Base-by-base conservation (phyloP, 2,329 filamentous ascomycete species). In the Cladosporium sp. region DNA sequence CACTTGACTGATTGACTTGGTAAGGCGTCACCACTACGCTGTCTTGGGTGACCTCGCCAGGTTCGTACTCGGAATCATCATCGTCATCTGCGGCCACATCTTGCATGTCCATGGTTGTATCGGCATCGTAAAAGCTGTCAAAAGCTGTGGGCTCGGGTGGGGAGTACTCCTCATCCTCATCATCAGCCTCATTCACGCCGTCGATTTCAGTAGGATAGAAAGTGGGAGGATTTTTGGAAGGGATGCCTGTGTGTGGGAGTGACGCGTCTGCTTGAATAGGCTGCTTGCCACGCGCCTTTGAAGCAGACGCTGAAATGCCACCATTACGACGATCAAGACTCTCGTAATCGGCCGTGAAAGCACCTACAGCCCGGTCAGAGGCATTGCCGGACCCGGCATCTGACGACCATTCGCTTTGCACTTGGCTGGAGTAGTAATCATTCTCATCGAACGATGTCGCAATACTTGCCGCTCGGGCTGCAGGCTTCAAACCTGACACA, bases 361-460 rank as follows among this genome's bases (percentile, higher is more conserved):
- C 62, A 59, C 60, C 62, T 62, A 70, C 70, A 56, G 69, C 72
- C 50, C 67, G 71, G 59, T 73, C 72, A 56, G 72, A 72, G 55
- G 67, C 72, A 52, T 74, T 62, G 53, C 56, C 58, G 52, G 55
- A 51, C 56, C 58, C 60, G 51, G 71, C 67, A 54, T 77, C 74
- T 65, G 79, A 75, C 65, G 80, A 71, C 56, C 90, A 95, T 67
- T 91, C 87, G 74, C 91, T 85, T 56, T 64, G 57, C 56, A 79
- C 80, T 72, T 86, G 88, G 71, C 91, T 96, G 58, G 92, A 96
- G 75, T 97, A 96, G 70, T 95, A 95, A 35, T 90, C 93, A 65
- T 94, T 90, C 67, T 94, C 86, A 71, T 96, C 90, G 72, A 90
- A 88, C 30, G 88, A 93, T 68, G 92, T 86, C 41, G 55, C 55